Percentiles rank a stretch among this genome's conserved stretches.
Conservation (phyloP, 345 rosid species). For the Limnanthes douglasii region DNA sequence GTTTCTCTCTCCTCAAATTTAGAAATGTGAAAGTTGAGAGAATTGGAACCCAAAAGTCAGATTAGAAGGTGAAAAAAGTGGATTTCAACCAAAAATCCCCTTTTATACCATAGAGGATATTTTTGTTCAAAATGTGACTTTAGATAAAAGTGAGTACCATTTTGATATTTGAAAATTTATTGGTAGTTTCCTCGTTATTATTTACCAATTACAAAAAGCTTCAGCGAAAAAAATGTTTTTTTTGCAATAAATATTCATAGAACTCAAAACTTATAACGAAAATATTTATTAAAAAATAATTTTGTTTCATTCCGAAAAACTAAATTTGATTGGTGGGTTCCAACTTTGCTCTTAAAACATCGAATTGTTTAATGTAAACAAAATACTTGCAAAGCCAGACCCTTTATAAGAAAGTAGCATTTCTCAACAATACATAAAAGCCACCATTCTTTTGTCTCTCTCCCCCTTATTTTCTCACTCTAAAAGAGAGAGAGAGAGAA, state of each 20-base stretch:
- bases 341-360: too few species aligned
- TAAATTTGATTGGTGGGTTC: background rate
- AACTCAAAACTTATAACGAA: background rate
- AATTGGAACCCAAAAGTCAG: too few species aligned
- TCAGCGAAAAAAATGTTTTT: conserved; percentile 1
- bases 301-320: background rate
- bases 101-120: too few species aligned
- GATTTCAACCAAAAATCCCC: too few species aligned
- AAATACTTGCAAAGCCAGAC: conserved; percentile 15
- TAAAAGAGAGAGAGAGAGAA: conserved; percentile 2
- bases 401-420: conserved; percentile 5
- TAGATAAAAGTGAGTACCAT: too few species aligned
- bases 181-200: background rate
- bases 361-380: too few species aligned
- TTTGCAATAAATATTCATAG: conserved; percentile 2
- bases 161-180: too few species aligned
- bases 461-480: conserved; percentile 12
- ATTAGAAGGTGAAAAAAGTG: too few species aligned
- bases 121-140: too few species aligned
- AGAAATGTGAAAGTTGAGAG: too few species aligned
- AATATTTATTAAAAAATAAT: background rate
- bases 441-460: conserved; percentile 14
- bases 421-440: conserved; percentile 20
- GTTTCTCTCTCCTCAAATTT: too few species aligned
- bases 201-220: background rate